These are phyloP conservation scores for Symbiodinium pilosum DNA, from an alignment of 73 alveolate species.

Conservation along the genomic window DNA sequence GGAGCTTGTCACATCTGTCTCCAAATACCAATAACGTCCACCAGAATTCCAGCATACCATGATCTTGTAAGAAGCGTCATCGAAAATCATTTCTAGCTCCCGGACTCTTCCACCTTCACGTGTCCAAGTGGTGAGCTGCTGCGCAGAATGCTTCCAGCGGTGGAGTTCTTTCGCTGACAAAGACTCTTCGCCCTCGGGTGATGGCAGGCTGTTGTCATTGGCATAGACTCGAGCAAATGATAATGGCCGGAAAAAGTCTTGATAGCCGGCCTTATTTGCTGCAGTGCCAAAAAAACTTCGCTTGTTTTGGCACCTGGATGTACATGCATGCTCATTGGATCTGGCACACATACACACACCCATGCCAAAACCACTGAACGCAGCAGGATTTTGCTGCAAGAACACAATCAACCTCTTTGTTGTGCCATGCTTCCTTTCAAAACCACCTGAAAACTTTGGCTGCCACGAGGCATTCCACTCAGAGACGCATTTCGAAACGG, in stretches of 20 bases:
- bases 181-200: background rate
- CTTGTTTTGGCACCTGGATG: too few species aligned
- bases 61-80: constrained; percentile 38
- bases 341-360: too few species aligned
- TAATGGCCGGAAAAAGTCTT: background rate
- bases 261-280: background rate
- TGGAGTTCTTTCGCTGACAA: background rate
- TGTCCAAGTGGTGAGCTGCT: background rate
- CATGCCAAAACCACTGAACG: too few species aligned
- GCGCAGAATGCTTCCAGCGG: background rate
- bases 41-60: constrained; percentile 23
- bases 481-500: too few species aligned
- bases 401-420: too few species aligned
- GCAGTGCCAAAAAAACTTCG: too few species aligned
- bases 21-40: constrained; percentile 59
- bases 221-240: background rate
- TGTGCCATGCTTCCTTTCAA: too few species aligned
- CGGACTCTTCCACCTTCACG: background rate
- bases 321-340: too few species aligned
- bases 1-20: background rate
- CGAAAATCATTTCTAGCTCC: constrained; percentile 14
- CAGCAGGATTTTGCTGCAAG: too few species aligned
- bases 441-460: too few species aligned
- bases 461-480: too few species aligned
- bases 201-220: background rate